Conservation (phyloP, 2,329 filamentous ascomycete genomes). For the Cucurbitaria berberidis region DNA sequence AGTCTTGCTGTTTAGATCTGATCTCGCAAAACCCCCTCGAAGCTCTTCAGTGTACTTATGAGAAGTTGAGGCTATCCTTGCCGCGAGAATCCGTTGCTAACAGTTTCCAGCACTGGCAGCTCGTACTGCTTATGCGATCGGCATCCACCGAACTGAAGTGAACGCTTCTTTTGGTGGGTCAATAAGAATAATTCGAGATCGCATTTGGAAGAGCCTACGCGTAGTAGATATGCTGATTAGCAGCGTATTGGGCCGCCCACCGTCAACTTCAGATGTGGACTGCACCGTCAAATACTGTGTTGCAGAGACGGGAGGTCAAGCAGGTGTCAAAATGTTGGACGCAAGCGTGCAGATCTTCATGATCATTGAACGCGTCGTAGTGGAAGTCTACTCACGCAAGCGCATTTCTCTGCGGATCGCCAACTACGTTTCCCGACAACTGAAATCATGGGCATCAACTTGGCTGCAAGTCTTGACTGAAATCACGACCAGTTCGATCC, state of each 20-base stretch:
- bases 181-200: conserved; percentile 53
- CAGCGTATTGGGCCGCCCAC: conserved; percentile 58
- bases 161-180: conserved; percentile 57
- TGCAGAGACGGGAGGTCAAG: conserved; percentile 12
- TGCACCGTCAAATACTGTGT: conserved; percentile 52
- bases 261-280: conserved; percentile 60
- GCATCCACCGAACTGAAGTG: conserved; percentile 59
- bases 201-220: conserved; percentile 61
- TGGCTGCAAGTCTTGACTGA: conserved; percentile 42
- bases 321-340: conserved; percentile 37
- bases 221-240: conserved; percentile 61
- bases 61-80: neutral
- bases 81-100: neutral
- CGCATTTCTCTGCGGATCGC: conserved; percentile 51
- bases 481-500: conserved; percentile 34
- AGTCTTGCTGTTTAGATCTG: too few species aligned
- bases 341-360: conserved; percentile 54
- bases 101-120: conserved; percentile 50
- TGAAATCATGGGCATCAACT: conserved; percentile 50
- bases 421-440: conserved; percentile 49
- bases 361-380: conserved; percentile 56
- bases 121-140: conserved; percentile 59
- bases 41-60: neutral
- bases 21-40: neutral
- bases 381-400: conserved; percentile 55